Base-by-base conservation (phyloP, 148 eudicot genomes). In the Beta vulgaris region DNA sequence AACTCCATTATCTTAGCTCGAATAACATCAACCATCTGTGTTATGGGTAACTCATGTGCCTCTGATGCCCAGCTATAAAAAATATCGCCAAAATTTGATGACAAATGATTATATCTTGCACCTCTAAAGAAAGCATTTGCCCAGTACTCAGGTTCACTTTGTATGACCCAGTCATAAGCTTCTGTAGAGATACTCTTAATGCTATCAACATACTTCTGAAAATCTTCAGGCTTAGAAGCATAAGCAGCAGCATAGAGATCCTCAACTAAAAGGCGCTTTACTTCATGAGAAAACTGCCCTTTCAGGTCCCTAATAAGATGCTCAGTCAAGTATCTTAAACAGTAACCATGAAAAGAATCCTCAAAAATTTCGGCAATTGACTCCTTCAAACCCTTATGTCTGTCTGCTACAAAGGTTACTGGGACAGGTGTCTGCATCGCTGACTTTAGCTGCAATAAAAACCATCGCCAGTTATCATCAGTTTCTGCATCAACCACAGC, bases 31-130 rank as follows among this genome's bases (percentile, higher is more conserved):
- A 94, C 91, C 98, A 94, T 91, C 73, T 89, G 96, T 71, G 95
- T 91, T 74, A 94, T 94, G 69, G 98, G 98, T 65, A 94, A 85
- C 68, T 91, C 98, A 76, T 91, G 87, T 2, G 93, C 98, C 54
- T 91, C 98, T 13, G 97, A 88, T 35, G 89, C 97, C 98, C 98
- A 94, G 63, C 88, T 83, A 76, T 94, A 91, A 29, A 94, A 88
- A 23, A 85, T 66, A 72, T 90, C 93, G 39, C 98, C 98, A 68
- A 91, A 94, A 77, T 94, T 89, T 31, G 96, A 91, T 26, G 87
- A 75, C 83, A 91, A 71, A 83, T 91, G 97, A 76, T 87, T 89
- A 64, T 91, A 94, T 73, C 98, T 91, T 3, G 91, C 84, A 18
- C 97, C 98, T 29, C 68, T 86, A 81, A 91, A 90, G 77, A 77